These are phyloP conservation scores for Gymnopus androsaceus DNA, from an alignment of 1,284 basidiomycete species.

Conservation along the genomic window DNA sequence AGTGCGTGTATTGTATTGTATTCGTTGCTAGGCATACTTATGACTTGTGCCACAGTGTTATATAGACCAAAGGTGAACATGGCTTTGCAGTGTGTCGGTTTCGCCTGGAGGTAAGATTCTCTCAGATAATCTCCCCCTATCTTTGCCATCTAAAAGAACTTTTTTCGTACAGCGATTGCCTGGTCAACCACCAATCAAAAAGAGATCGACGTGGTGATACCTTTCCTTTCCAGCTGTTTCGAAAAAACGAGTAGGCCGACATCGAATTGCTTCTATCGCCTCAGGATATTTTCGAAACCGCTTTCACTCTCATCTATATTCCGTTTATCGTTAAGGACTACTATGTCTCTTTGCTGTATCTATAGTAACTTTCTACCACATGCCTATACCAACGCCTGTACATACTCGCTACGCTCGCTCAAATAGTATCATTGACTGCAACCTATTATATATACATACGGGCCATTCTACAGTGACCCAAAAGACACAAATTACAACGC, in stretches of 20 bases:
- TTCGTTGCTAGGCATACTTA: background rate
- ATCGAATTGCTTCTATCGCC: too few species aligned
- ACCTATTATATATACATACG: background rate
- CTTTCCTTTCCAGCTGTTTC: too few species aligned
- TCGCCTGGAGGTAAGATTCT: background rate
- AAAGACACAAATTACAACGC: background rate
- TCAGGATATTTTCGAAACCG: too few species aligned
- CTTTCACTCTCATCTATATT: too few species aligned
- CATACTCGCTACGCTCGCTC: too few species aligned
- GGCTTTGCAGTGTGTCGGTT: conserved; percentile 3
- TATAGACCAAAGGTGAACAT: background rate
- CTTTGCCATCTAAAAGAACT: background rate
- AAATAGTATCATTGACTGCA: too few species aligned
- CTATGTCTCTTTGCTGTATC: too few species aligned
- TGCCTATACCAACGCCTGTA: too few species aligned
- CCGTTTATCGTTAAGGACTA: too few species aligned
- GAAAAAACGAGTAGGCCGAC: too few species aligned
- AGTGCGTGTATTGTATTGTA: conserved; percentile 10
- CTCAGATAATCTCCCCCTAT: background rate
- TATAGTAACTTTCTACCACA: too few species aligned
- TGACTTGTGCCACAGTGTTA: background rate
- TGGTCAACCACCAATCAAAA: background rate
- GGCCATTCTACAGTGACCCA: background rate
- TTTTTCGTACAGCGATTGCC: background rate
- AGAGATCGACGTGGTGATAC: background rate